Evolutionary conservation across 2,329 filamentous ascomycete genomes (phyloP), one percentile per base, ranked within the genome.

Genomic region (Polychaeton citri): DNA sequence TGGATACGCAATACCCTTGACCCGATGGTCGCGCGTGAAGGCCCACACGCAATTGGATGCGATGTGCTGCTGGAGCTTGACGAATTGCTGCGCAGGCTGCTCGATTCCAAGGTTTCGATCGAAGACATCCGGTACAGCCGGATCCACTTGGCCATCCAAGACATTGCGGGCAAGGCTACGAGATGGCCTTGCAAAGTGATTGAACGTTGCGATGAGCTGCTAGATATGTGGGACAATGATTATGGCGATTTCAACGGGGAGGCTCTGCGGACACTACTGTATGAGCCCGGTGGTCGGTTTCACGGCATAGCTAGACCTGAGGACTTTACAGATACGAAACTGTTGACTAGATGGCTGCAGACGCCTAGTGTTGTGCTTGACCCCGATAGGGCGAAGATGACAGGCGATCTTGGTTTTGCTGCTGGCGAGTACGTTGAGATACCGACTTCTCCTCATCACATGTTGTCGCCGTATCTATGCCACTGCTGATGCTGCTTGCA

Each of bases 1-100:
- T 66, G 64, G 62, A 66, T 69, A 34, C 62, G 65, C 21, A 63
- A 68, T 44, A 57, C 60, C 4, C 59, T 69, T 12, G 65, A 69
- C 35, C 53, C 59, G 3, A 47, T 58, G 30, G 55, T 68, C 32
- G 63, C 65, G 5, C 60, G 58, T 13, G 57, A 66, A 26, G 65
- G 65, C 2, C 59, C 62, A 0, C 53, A 65, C 26, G 48, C 50
- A 3, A 48, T 68, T 19, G 49, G 52, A 10, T 54, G 61, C 1
- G 61, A 68, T 38, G 63, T 66, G 30, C 54, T 65, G 5, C 43
- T 67, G 13, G 52, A 43, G 4, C 51, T 68, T 8, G 62, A 66
- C 43, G 62, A 64, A 21, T 48, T 62, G 4, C 56, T 67, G 17
- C 49, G 51, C 32, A 38, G 41, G 18, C 43, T 55, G 3, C 38